Evolutionary conservation across 257 asterid species (phyloP).

Genomic region (Jacaranda copaia): DNA sequence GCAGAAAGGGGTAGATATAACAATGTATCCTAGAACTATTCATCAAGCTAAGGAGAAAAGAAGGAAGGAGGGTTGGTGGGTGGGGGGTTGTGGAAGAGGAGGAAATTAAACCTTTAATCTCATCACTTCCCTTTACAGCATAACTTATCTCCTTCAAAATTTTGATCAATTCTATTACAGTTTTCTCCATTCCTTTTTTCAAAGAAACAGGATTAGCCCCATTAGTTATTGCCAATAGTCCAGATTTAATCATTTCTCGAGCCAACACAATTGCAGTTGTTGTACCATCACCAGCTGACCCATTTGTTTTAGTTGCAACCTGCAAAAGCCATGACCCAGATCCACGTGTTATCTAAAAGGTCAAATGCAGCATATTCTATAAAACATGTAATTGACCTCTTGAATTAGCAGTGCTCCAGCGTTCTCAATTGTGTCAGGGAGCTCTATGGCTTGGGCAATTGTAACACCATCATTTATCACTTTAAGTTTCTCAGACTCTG

Average conservation of each 20-base stretch:
- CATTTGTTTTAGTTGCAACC: constrained; percentile 91
- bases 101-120: constrained; percentile 65
- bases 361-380: constrained; percentile 6
- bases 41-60: constrained; percentile 6
- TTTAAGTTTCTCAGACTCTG: constrained; percentile 68
- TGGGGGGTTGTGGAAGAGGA: too few species aligned
- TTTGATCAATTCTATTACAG: constrained; percentile 65
- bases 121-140: constrained; percentile 72
- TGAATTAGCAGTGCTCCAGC: constrained; percentile 80
- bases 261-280: constrained; percentile 94
- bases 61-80: neutral
- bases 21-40: neutral
- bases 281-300: constrained; percentile 91
- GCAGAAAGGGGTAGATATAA: constrained; percentile 36
- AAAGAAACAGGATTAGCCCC: constrained; percentile 90
- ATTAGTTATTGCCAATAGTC: constrained; percentile 77
- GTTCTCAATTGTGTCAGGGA: constrained; percentile 88
- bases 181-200: constrained; percentile 86
- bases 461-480: constrained; percentile 95
- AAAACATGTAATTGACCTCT: constrained; percentile 58
- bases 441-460: constrained; percentile 92
- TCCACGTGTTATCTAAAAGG: constrained; percentile 29
- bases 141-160: constrained; percentile 65
- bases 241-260: constrained; percentile 83
- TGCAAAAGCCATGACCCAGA: constrained; percentile 39